Conservation (phyloP, 1,284 basidiomycete species). For the Cutaneotrichosporon sp. region DNA sequence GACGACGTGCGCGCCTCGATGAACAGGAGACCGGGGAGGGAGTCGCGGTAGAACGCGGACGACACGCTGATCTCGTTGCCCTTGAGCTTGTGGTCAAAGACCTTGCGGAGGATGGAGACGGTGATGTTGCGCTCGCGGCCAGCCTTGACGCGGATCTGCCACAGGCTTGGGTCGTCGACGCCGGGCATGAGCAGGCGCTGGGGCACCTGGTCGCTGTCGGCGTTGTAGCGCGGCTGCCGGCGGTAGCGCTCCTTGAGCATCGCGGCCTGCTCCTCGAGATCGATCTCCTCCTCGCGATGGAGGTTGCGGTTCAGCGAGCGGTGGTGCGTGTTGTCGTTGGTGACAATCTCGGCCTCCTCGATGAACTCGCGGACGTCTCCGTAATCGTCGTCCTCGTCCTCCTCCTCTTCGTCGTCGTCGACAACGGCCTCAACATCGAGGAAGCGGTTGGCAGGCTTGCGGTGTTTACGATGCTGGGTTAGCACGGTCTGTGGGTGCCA, state of each 20-base stretch:
- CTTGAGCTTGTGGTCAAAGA: slow-evolving; percentile 55
- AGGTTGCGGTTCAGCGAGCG: slow-evolving; percentile 74
- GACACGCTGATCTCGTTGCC: slow-evolving; percentile 78
- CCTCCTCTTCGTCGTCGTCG: slow-evolving; percentile 91
- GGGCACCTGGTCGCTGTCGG: slow-evolving; percentile 91
- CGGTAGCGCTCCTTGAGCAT: slow-evolving; percentile 80
- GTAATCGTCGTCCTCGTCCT: slow-evolving; percentile 81
- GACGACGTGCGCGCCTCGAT: slow-evolving; percentile 88
- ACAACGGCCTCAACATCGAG: slow-evolving; percentile 94
- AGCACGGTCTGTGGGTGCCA: slow-evolving; percentile 2
- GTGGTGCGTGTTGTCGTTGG: slow-evolving; percentile 63
- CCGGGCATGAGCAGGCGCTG: slow-evolving; percentile 96
- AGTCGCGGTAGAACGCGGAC: slow-evolving; percentile 94
- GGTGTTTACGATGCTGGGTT: slow-evolving; percentile 23
- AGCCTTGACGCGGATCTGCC: slow-evolving; percentile 91
- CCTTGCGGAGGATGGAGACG: slow-evolving; percentile 92
- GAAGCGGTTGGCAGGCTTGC: slow-evolving; percentile 72
- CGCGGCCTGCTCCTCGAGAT: slow-evolving; percentile 83
- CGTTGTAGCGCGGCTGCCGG: slow-evolving; percentile 71
- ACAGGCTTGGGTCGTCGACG: slow-evolving; percentile 91
- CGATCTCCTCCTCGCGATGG: slow-evolving; percentile 76
- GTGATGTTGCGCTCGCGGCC: slow-evolving; percentile 92
- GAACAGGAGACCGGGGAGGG: slow-evolving; percentile 92
- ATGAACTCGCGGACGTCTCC: slow-evolving; percentile 71
- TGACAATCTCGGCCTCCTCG: slow-evolving; percentile 66